phyloP scores from a whole-genome alignment of 345 rosid species.

The Melaleuca alternifolia region DNA sequence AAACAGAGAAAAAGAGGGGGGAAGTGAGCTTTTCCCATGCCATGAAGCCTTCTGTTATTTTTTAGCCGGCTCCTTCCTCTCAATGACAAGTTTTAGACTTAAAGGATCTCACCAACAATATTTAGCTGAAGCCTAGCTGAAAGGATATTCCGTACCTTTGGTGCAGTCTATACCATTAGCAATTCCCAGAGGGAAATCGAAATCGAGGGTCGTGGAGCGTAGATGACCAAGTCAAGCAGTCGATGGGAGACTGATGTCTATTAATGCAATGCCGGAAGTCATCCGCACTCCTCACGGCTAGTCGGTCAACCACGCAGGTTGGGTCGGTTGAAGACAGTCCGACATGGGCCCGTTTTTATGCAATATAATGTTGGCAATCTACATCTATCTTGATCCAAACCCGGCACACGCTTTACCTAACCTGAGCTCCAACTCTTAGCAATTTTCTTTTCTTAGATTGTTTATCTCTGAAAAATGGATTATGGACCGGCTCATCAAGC shows the following conservation, averaged over 20 bases:
- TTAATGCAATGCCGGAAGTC: neutral
- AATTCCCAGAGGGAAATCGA: neutral
- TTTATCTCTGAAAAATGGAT: too few relatives aligned
- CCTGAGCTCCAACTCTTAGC: too few relatives aligned
- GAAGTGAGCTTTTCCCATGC: neutral
- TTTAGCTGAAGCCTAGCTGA: neutral
- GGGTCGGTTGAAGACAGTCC: too few relatives aligned
- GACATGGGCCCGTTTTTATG: neutral
- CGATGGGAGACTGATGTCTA: neutral
- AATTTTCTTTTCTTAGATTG: too few relatives aligned
- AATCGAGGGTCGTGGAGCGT: neutral
- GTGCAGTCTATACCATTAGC: fast-evolving
- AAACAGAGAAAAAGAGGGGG: neutral
- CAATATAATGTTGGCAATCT: neutral
- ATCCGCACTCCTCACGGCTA: neutral
- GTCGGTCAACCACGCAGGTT: too few relatives aligned
- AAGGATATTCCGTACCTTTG: neutral
- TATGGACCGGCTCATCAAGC: too few relatives aligned
- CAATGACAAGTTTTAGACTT: neutral
- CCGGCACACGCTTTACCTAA: too few relatives aligned
- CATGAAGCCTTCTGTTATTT: neutral
- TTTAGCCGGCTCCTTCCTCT: neutral
- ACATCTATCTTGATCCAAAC: too few relatives aligned
- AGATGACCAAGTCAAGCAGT: slow-evolving; percentile 13
- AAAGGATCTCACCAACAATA: neutral